phyloP scores from a whole-genome alignment of 2,329 filamentous ascomycete species.

The Talaromyces marneffei region DNA sequence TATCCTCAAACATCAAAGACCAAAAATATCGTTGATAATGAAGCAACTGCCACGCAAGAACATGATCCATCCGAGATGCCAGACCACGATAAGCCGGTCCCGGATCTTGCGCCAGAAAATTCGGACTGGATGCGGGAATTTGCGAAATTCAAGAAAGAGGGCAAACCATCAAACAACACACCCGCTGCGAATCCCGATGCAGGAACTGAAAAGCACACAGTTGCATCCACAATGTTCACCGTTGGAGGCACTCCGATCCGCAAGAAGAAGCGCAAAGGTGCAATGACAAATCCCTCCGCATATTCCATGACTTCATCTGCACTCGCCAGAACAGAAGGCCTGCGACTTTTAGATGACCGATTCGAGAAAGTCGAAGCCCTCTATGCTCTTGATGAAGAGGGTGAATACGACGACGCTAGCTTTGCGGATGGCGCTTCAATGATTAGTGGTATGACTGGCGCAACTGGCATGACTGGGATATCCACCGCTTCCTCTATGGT shows the following conservation, averaged over 20 bases:
- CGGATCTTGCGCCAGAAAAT: slow-evolving; percentile 54
- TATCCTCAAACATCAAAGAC: slow-evolving; percentile 35
- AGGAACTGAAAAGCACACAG: slow-evolving; percentile 33
- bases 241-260: slow-evolving; percentile 62
- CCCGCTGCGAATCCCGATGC: slow-evolving; percentile 24
- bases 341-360: slow-evolving; percentile 76
- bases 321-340: slow-evolving; percentile 78
- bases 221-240: slow-evolving; percentile 43
- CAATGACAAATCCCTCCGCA: slow-evolving; percentile 75
- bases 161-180: slow-evolving; percentile 33
- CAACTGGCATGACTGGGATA: slow-evolving; percentile 38
- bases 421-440: slow-evolving; percentile 32
- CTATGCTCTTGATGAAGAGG: slow-evolving; percentile 60
- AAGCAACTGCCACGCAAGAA: slow-evolving; percentile 27
- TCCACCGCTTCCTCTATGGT: slow-evolving; percentile 53
- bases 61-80: slow-evolving; percentile 30
- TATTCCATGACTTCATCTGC: slow-evolving; percentile 92
- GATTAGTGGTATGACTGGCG: slow-evolving; percentile 38
- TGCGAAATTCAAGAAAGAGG: slow-evolving; percentile 85
- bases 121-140: slow-evolving; percentile 90
- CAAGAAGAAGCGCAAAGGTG: slow-evolving; percentile 91
- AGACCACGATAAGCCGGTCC: slow-evolving; percentile 33
- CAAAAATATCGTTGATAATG: slow-evolving; percentile 35
- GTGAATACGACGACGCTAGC: slow-evolving; percentile 48
- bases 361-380: slow-evolving; percentile 88